Evolutionary conservation across 352 stramenopile genomes (phyloP).

Genomic region (Globisporangium echinulatum): DNA sequence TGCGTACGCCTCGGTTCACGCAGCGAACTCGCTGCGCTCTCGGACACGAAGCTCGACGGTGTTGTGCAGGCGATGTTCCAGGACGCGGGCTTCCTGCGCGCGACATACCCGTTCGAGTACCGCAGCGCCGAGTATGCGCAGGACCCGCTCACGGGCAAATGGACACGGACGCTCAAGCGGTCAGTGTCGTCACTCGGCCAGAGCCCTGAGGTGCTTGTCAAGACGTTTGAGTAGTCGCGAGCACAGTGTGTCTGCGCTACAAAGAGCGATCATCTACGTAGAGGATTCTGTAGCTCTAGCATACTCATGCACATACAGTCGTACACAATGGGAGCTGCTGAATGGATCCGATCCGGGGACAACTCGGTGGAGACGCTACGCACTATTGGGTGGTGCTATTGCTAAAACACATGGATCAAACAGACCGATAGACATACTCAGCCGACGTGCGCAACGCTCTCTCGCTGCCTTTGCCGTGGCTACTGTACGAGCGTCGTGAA

Average conservation of each 20-base stretch:
- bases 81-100: constrained; percentile 47
- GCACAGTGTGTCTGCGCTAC: neutral
- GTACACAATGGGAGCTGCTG: too few species aligned
- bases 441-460: too few species aligned
- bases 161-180: constrained; percentile 29
- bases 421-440: too few species aligned
- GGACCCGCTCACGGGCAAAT: constrained; percentile 33
- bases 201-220: neutral
- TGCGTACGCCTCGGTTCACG: constrained; percentile 6
- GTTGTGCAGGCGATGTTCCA: constrained; percentile 63
- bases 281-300: too few species aligned
- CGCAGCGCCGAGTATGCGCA: constrained; percentile 47
- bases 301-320: too few species aligned
- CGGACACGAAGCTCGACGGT: constrained; percentile 30
- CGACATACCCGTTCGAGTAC: constrained; percentile 58
- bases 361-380: too few species aligned
- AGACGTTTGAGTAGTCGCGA: constrained; percentile 9
- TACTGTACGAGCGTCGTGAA: constrained; percentile 47
- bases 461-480: neutral
- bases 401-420: too few species aligned
- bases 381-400: too few species aligned
- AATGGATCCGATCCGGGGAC: too few species aligned
- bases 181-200: constrained; percentile 5
- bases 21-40: constrained; percentile 34
- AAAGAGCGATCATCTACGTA: neutral